A percentile compares a stretch with the other conserved stretches of the same genome.
phyloP scores from a whole-genome alignment of 1,284 basidiomycete genomes.

The Tranzscheliella williamsii region DNA sequence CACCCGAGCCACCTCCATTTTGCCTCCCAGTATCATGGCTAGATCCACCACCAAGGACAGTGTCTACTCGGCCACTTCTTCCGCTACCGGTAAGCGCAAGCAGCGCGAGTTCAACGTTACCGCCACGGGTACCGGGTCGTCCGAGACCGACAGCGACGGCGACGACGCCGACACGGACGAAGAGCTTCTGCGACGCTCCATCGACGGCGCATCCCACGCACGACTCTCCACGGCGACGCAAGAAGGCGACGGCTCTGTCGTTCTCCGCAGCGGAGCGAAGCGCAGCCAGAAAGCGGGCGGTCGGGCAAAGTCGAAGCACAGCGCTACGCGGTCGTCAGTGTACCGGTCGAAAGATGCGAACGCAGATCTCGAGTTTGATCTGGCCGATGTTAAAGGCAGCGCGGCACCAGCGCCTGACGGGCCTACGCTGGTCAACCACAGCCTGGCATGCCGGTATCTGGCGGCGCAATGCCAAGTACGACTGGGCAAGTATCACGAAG shows the following conservation, averaged over 20 bases:
- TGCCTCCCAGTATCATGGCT: slow-evolving; percentile 42
- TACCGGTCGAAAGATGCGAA: background rate
- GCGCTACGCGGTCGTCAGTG: background rate
- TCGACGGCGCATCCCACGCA: background rate
- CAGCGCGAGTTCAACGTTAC: slow-evolving; percentile 48
- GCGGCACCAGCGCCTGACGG: slow-evolving; percentile 28
- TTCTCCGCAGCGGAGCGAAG: background rate
- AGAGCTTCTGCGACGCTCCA: too few species aligned
- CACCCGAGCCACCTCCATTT: slow-evolving; percentile 32
- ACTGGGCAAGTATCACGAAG: slow-evolving; percentile 89
- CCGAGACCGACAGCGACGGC: slow-evolving; percentile 10
- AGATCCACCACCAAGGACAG: slow-evolving; percentile 28
- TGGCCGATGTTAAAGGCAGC: slow-evolving; percentile 22
- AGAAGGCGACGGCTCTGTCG: slow-evolving; percentile 5
- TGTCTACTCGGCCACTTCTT: slow-evolving; percentile 21
- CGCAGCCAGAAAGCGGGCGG: background rate
- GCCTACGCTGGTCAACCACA: slow-evolving; percentile 50
- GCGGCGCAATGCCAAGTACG: slow-evolving; percentile 92
- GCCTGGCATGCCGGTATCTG: slow-evolving; percentile 51
- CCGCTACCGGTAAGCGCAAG: slow-evolving; percentile 44
- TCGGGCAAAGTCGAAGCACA: background rate
- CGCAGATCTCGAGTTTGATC: slow-evolving; percentile 22
- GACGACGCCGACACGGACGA: slow-evolving; percentile 6
- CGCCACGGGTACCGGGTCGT: slow-evolving; percentile 47
- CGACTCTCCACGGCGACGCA: background rate